Base-by-base conservation (phyloP, 2,329 filamentous ascomycete genomes). In the Fusarium euwallaceae region DNA sequence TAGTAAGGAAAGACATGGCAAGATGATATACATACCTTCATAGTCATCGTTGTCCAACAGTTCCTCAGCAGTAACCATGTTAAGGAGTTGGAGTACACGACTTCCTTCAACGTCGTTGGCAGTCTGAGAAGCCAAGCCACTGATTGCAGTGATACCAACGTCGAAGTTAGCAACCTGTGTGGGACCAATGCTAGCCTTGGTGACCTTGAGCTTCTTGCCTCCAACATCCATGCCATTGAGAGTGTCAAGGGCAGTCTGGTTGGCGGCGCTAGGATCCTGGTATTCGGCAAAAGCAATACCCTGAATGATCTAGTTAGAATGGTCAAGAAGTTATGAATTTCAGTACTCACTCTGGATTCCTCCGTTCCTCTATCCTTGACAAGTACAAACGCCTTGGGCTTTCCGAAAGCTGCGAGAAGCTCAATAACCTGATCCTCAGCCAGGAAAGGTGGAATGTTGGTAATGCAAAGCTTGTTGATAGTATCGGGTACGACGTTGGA, bases 201-300 rank as follows among this genome's bases (percentile, higher is more conserved):
- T 88, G 39, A 98, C 95, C 85, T 93, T 96, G 65, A 99, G 89
- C 78, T 92, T 91, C 78, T 93, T 93, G 72, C 97, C 95, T 45
- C 94, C 95, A 16, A 99, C 91, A 75, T 97, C 94, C 92, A 99
- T 98, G 37, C 93, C 94, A 79, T 98, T 96, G 34, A 99, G 87
- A 12, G 94, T 95, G 76, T 98, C 94, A 16, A 98, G 92, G 14
- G 97, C 97, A 69, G 96, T 92, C 67, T 94, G 92, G 27, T 97
- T 98, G 43, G 90, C 89, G 20, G 75, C 69, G 10, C 88, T 81
- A 9, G 94, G 89, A 71, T 98, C 95, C 64, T 90, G 88, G 78
- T 98, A 99, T 83, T 99, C 97, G 84, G 95, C 97, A 86, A 99
- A 99, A 1, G 96, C 96, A 78, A 99, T 95, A 36, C 97, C 97